Base-by-base conservation (phyloP, 371 early-diverging fungal genomes). In the Haplosporangium sp. region DNA sequence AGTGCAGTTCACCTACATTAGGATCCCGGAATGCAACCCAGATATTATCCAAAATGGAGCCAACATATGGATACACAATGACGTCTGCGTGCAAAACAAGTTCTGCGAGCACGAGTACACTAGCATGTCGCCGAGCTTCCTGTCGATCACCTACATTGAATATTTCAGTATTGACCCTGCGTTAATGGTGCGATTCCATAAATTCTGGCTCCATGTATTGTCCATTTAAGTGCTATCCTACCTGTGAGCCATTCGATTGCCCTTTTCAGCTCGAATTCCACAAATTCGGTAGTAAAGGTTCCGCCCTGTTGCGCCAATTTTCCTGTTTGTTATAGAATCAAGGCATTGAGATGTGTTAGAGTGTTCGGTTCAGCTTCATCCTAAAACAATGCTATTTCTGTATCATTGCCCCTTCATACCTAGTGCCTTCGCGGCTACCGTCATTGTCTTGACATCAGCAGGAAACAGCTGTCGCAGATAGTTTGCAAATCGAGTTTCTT, bases 231-330 rank as follows among this genome's bases (percentile, higher is more conserved):
- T 16, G 14, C 18, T 41, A 29, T 45, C 54, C 13, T 80, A 89
- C 91, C 93, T 81, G 94, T 95, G 46, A 97, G 83, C 94, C 95
- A 96, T 80, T 97, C 97, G 21, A 97, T 67, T 0, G 95, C 93
- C 61, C 94, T 85, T 73, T 94, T 94, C 10, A 95, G 92, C 81
- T 97, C 95, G 55, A 91, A 91, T 62, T 95, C 95, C 4, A 95
- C 95, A 59, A 93, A 87, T 69, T 95, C 94, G 8, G 95, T 91
- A 4, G 93, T 94, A 46, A 94, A 83, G 0, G 94, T 91, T 16
- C 93, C 91, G 23, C 94, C 92, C 53, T 92, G 87, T 14, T 88
- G 85, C 0, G 93, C 95, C 69, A 95, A 81, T 18, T 89, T 86
- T 10, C 93, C 92, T 91, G 59, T n/a, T 55, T n/a, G 52, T 14